These are phyloP conservation scores for Xylariaceae sp. DNA, from an alignment of 2,329 filamentous ascomycete species.

Conservation along the genomic window DNA sequence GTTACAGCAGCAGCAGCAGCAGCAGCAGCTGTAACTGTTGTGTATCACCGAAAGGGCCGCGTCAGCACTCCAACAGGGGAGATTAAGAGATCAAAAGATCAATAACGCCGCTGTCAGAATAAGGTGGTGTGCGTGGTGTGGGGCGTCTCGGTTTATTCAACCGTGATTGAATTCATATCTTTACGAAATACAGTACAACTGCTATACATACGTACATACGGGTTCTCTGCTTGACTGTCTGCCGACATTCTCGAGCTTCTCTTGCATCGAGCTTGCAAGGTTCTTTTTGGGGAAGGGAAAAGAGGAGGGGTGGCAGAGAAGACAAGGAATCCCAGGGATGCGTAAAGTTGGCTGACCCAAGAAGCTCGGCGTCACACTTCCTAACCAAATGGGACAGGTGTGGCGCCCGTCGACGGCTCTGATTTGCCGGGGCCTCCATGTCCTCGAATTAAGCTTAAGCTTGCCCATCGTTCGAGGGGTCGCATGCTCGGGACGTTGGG, in stretches of 20 bases:
- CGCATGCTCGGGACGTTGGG: constrained; percentile 21
- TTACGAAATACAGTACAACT: not conserved
- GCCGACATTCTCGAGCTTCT: constrained; percentile 25
- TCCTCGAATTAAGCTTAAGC: constrained; percentile 30
- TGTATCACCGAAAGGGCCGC: constrained; percentile 30
- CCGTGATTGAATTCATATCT: not conserved
- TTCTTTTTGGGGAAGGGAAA: too few relatives aligned
- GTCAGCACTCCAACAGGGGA: constrained; percentile 24
- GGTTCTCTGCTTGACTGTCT: constrained; percentile 21
- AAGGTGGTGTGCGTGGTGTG: constrained; percentile 23
- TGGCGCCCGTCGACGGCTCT: constrained; percentile 21
- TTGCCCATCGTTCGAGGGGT: constrained; percentile 27
- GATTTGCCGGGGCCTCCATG: constrained; percentile 25
- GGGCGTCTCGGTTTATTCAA: constrained; percentile 4
- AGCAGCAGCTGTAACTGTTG: too few relatives aligned
- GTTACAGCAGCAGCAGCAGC: not conserved
- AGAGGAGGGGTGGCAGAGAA: not conserved
- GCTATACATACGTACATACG: constrained; percentile 11
- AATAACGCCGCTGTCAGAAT: constrained; percentile 26
- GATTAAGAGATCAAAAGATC: not conserved
- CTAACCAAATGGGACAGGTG: constrained; percentile 11
- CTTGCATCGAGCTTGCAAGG: constrained; percentile 1
- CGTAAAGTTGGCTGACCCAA: constrained; percentile 21
- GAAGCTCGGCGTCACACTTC: constrained; percentile 16
- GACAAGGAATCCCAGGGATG: not conserved